phyloP scores from a whole-genome alignment of 805 yeast genomes.

The Scheffersomyces coipomensis region DNA sequence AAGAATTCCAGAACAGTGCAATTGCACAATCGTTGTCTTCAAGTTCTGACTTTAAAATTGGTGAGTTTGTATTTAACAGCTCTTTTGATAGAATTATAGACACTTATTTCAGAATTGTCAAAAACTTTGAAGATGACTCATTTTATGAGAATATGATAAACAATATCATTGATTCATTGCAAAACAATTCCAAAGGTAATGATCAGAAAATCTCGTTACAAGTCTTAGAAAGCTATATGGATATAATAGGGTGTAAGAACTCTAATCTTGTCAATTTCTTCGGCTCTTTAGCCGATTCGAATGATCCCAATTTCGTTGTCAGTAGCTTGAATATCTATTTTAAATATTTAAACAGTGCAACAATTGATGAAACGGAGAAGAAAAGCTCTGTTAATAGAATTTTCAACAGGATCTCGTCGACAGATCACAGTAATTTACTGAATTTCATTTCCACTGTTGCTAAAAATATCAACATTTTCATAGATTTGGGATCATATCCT shows the following conservation, averaged over 20 bases:
- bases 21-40: too few relatives aligned
- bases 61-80: slow-evolving; percentile 8
- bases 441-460: too few relatives aligned
- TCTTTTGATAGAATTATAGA: slow-evolving; percentile 7
- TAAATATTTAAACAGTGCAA: too few relatives aligned
- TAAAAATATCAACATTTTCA: too few relatives aligned
- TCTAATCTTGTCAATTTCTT: neutral
- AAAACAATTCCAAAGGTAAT: slow-evolving; percentile 5
- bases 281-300: too few relatives aligned
- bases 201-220: slow-evolving; percentile 8
- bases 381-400: too few relatives aligned
- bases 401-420: too few relatives aligned
- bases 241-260: neutral
- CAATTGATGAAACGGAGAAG: too few relatives aligned
- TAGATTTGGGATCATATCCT: slow-evolving; percentile 13
- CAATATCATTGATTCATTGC: slow-evolving; percentile 7
- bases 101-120: slow-evolving; percentile 9
- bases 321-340: too few relatives aligned
- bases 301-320: too few relatives aligned
- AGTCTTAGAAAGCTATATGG: neutral
- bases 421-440: too few relatives aligned
- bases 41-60: neutral
- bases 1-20: too few relatives aligned
- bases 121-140: neutral
- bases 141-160: slow-evolving; percentile 2